Evolutionary conservation across 257 asterid genomes (phyloP).

Genomic region (Voacanga thouarsii): DNA sequence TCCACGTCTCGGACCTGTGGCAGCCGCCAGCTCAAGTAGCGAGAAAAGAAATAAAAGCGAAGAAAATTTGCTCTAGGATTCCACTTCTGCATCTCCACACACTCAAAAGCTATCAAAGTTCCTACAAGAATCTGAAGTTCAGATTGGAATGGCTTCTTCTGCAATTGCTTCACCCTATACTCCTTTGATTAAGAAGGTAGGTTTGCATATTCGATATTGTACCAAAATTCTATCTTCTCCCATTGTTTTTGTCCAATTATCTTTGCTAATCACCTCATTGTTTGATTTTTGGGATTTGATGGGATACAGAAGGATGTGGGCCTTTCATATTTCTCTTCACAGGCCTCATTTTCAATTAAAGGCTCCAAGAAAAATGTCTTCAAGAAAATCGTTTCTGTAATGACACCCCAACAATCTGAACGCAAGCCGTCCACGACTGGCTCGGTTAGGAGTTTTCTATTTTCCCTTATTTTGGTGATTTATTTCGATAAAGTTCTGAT

Average conservation of each 20-base stretch:
- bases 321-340: conserved; percentile 44
- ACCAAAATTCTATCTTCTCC: conserved; percentile 1
- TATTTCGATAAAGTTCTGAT: conserved; percentile 2
- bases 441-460: conserved; percentile 33
- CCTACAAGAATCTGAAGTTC: not conserved
- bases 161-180: conserved; percentile 44
- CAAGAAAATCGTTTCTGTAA: conserved; percentile 60
- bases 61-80: not conserved
- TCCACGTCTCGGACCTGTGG: not conserved
- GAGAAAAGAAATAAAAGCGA: not conserved
- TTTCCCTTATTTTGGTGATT: not conserved
- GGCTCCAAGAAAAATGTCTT: conserved; percentile 39
- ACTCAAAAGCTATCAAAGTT: not conserved
- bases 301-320: conserved; percentile 58
- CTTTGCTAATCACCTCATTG: not conserved
- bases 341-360: conserved; percentile 37
- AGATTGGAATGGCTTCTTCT: conserved; percentile 52
- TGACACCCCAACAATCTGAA: conserved; percentile 77
- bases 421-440: conserved; percentile 78
- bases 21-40: not conserved
- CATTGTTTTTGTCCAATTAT: not conserved
- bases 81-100: not conserved
- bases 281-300: conserved; percentile 8
- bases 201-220: not conserved
- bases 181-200: conserved; percentile 48